phyloP scores from a whole-genome alignment of 2,329 filamentous ascomycete genomes.

The Stagonosporopsis tanaceti region DNA sequence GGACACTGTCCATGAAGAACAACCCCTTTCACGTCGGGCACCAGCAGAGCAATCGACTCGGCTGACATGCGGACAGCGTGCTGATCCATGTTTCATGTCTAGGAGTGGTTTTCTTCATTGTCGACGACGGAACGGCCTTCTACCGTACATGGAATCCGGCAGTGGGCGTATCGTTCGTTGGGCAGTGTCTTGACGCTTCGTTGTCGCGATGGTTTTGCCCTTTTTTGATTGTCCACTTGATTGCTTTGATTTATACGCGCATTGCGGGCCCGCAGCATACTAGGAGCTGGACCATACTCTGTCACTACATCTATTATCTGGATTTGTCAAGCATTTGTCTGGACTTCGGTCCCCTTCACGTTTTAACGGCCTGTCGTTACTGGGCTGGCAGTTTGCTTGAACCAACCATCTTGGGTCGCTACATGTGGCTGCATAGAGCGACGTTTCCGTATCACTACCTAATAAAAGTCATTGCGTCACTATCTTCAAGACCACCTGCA shows the following conservation, averaged over 20 bases:
- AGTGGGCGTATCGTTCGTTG: slow-evolving; percentile 36
- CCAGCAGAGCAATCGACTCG: slow-evolving; percentile 3
- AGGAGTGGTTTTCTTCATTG: slow-evolving; percentile 6
- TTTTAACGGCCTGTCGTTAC: slow-evolving; percentile 22
- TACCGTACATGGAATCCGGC: slow-evolving; percentile 17
- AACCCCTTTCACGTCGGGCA: slow-evolving; percentile 22
- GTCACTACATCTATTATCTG: slow-evolving; percentile 41
- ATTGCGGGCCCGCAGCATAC: slow-evolving; percentile 33
- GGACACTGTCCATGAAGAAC: background rate
- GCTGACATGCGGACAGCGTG: background rate
- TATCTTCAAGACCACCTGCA: background rate
- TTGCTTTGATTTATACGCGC: slow-evolving; percentile 36
- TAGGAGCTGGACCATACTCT: slow-evolving; percentile 38
- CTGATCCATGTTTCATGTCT: background rate
- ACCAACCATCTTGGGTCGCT: slow-evolving; percentile 22
- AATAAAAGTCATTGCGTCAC: slow-evolving; percentile 29
- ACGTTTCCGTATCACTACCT: slow-evolving; percentile 19
- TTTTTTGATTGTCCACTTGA: slow-evolving; percentile 4
- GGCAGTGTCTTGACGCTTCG: slow-evolving; percentile 22
- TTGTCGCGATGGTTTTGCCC: slow-evolving; percentile 20
- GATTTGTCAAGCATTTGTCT: slow-evolving; percentile 34
- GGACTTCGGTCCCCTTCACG: slow-evolving; percentile 25
- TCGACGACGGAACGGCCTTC: slow-evolving; percentile 35
- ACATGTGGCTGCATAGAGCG: slow-evolving; percentile 18
- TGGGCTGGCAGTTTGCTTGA: slow-evolving; percentile 12